phyloP scores from a whole-genome alignment of 169 alveolate genomes.

The Eimeria tenella region DNA sequence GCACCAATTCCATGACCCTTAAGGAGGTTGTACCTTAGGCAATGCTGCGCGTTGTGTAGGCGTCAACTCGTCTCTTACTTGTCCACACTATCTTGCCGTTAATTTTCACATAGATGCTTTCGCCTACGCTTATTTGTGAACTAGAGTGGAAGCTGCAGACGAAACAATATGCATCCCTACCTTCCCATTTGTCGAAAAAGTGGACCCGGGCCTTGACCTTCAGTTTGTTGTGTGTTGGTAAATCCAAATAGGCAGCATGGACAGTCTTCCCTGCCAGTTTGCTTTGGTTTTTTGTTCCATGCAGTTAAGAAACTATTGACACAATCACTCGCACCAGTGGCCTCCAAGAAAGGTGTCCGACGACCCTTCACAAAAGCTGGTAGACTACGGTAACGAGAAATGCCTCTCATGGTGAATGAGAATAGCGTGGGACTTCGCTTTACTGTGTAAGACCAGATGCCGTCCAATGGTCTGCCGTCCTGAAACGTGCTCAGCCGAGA shows the following conservation, averaged over 20 bases:
- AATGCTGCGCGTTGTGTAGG: background rate
- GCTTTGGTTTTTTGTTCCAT: conserved; percentile 11
- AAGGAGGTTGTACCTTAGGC: background rate
- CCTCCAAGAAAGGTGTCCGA: conserved; percentile 72
- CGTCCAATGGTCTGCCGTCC: conserved; percentile 39
- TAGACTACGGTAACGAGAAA: background rate
- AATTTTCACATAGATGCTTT: conserved; percentile 61
- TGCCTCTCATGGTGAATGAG: background rate
- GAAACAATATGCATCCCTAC: conserved; percentile 37
- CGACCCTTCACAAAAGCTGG: conserved; percentile 54
- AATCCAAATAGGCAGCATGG: conserved; percentile 53
- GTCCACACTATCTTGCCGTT: conserved; percentile 69
- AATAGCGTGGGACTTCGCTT: background rate
- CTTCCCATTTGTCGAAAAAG: conserved; percentile 81
- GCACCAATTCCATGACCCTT: conserved; percentile 58
- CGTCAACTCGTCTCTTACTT: background rate
- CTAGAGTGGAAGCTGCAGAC: background rate
- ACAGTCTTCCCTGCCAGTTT: conserved; percentile 77
- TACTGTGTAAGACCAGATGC: conserved; percentile 59
- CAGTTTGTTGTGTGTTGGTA: conserved; percentile 75
- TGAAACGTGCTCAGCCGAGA: conserved; percentile 51
- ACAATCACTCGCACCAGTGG: conserved; percentile 56
- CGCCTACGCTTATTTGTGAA: background rate
- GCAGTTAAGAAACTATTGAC: background rate
- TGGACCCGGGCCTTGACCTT: conserved; percentile 77